These are phyloP conservation scores for Calvatia gigantea DNA, from an alignment of 768 basidiomycete species.

Conservation along the genomic window DNA sequence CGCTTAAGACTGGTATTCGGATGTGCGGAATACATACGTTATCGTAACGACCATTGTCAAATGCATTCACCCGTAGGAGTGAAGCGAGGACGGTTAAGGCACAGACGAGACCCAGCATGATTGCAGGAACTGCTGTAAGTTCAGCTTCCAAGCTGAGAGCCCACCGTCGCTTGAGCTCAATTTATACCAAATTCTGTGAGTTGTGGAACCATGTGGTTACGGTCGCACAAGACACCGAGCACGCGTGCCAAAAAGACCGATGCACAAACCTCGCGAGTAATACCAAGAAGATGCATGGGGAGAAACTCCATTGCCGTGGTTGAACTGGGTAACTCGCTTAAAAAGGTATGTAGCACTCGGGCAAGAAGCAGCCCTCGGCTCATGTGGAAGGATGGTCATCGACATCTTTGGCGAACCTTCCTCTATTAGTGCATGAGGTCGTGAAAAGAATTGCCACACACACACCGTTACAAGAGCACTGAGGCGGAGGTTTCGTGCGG, in stretches of 20 bases:
- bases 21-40: constrained; percentile 40
- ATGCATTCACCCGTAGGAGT: constrained; percentile 28
- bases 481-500: background rate
- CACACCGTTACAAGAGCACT: background rate
- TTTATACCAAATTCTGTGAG: background rate
- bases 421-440: background rate
- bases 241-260: constrained; percentile 3
- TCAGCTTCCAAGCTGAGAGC: background rate
- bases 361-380: background rate
- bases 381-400: constrained; percentile 1
- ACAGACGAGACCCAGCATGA: background rate
- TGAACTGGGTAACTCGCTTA: constrained; percentile 6
- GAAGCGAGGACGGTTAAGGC: constrained; percentile 1
- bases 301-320: background rate
- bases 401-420: constrained; percentile 2
- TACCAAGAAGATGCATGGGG: background rate
- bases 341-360: background rate
- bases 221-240: background rate
- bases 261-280: background rate
- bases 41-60: constrained; percentile 57
- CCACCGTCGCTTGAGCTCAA: background rate
- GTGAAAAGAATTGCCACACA: background rate
- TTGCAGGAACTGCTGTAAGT: background rate
- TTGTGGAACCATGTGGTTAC: background rate
- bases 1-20: background rate